Conservation (phyloP, 2,329 filamentous ascomycete species). For the Fusarium sp. region DNA sequence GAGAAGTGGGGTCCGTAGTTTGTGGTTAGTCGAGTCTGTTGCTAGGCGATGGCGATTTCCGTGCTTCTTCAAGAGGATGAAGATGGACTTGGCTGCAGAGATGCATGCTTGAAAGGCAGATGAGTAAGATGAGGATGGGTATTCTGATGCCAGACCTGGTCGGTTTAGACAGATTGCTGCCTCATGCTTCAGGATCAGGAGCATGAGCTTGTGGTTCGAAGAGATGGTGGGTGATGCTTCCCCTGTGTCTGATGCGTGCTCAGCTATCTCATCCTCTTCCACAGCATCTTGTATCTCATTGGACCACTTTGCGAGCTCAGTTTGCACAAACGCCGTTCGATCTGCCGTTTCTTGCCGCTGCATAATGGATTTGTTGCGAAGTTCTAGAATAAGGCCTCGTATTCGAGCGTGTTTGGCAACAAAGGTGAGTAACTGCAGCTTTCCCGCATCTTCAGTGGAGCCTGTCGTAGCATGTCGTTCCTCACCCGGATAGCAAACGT, state of each 20-base stretch:
- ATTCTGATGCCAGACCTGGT: constrained; percentile 59
- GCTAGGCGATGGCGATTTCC: constrained; percentile 24
- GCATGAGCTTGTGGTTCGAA: constrained; percentile 53
- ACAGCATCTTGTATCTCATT: constrained; percentile 63
- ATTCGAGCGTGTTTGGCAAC: constrained; percentile 60
- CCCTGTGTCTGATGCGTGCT: constrained; percentile 1
- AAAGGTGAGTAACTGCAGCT: constrained; percentile 51
- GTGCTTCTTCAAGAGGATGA: constrained; percentile 52
- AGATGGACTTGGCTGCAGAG: constrained; percentile 59
- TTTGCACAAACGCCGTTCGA: constrained; percentile 57
- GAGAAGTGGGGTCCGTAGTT: constrained; percentile 47
- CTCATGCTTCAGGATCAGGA: constrained; percentile 59
- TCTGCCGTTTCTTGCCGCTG: constrained; percentile 56
- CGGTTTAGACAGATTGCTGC: constrained; percentile 62
- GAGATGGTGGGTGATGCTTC: constrained; percentile 31
- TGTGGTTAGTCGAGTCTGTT: constrained; percentile 4
- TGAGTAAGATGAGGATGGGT: constrained; percentile 55
- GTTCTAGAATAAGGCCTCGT: constrained; percentile 61
- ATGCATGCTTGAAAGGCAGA: constrained; percentile 63
- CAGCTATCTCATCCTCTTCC: constrained; percentile 48
- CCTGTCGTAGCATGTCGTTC: constrained; percentile 53
- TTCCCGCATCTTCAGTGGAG: constrained; percentile 28
- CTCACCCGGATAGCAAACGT: constrained; percentile 64
- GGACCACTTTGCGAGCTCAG: constrained; percentile 62
- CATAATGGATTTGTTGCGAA: constrained; percentile 62